These are phyloP conservation scores for Saccharomycopsis crataegensis DNA, from an alignment of 1,139 yeast species.

Conservation along the genomic window DNA sequence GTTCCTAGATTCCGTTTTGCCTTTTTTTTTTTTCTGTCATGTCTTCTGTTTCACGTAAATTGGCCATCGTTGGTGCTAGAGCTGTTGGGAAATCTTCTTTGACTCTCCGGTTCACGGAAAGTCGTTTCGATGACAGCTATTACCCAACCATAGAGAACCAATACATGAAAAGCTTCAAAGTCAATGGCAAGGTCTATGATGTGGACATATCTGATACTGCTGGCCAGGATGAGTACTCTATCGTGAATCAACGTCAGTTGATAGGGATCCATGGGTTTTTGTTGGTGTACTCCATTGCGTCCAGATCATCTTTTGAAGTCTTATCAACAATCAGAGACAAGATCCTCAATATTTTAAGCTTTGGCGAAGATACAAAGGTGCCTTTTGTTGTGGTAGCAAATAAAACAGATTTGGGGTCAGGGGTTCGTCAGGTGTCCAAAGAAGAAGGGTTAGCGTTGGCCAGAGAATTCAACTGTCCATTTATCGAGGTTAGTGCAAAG, in stretches of 20 bases:
- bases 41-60: slow-evolving; percentile 47
- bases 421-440: slow-evolving; percentile 48
- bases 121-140: slow-evolving; percentile 82
- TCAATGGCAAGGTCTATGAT: slow-evolving; percentile 71
- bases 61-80: slow-evolving; percentile 84
- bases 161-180: slow-evolving; percentile 63
- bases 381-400: slow-evolving; percentile 85
- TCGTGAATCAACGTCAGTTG: slow-evolving; percentile 74
- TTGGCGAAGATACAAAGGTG: slow-evolving; percentile 38
- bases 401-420: slow-evolving; percentile 56
- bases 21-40: not conserved
- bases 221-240: slow-evolving; percentile 88
- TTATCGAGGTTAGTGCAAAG: slow-evolving; percentile 81
- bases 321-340: slow-evolving; percentile 76
- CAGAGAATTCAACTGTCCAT: slow-evolving; percentile 51
- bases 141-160: slow-evolving; percentile 93
- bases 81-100: slow-evolving; percentile 88
- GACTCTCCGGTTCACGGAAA: slow-evolving; percentile 81
- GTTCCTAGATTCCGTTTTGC: too few relatives aligned
- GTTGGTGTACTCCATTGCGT: slow-evolving; percentile 75
- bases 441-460: slow-evolving; percentile 65
- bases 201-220: slow-evolving; percentile 90
- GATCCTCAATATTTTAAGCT: slow-evolving; percentile 49
- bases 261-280: slow-evolving; percentile 84
- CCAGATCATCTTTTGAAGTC: slow-evolving; percentile 73